phyloP scores from a whole-genome alignment of 768 basidiomycete species.

The Calocybe cyanea region DNA sequence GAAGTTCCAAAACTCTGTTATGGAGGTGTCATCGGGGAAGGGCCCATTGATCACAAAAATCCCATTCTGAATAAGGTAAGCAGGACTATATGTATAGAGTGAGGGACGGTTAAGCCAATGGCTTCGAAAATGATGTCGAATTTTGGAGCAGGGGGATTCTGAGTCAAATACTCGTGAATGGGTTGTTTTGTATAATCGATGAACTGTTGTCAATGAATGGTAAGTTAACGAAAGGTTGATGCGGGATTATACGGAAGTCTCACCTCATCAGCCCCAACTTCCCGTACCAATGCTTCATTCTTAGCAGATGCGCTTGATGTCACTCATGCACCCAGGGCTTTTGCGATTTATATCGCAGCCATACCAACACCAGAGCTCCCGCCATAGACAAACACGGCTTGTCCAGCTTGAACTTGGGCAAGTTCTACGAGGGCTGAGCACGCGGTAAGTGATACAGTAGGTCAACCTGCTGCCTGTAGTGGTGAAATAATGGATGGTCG shows the following conservation, averaged over 20 bases:
- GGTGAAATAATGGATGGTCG: slow-evolving; percentile 39
- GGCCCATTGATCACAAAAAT: slow-evolving; percentile 41
- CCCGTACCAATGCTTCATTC: slow-evolving; percentile 44
- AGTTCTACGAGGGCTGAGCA: slow-evolving; percentile 37
- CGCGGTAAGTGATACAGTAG: slow-evolving; percentile 45
- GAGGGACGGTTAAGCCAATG: slow-evolving; percentile 32
- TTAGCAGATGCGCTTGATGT: slow-evolving; percentile 46
- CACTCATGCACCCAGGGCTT: slow-evolving; percentile 45
- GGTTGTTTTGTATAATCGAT: slow-evolving; percentile 45
- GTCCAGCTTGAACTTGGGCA: slow-evolving; percentile 35
- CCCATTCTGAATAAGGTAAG: slow-evolving; percentile 40
- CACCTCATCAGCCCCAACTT: slow-evolving; percentile 53
- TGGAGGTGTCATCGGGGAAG: slow-evolving; percentile 22
- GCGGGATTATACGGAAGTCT: slow-evolving; percentile 1
- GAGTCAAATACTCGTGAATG: slow-evolving; percentile 31
- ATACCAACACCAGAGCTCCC: slow-evolving; percentile 52
- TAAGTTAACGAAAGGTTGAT: neutral
- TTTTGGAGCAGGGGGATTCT: slow-evolving; percentile 31
- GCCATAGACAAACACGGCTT: slow-evolving; percentile 54
- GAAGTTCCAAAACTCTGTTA: slow-evolving; percentile 14
- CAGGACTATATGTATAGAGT: slow-evolving; percentile 35
- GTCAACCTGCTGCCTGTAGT: slow-evolving; percentile 46
- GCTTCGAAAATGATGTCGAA: slow-evolving; percentile 50
- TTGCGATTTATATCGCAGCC: slow-evolving; percentile 56
- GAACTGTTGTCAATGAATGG: slow-evolving; percentile 24